Base-by-base conservation (phyloP, 1,284 basidiomycete genomes). In the Puccinia polysora region DNA sequence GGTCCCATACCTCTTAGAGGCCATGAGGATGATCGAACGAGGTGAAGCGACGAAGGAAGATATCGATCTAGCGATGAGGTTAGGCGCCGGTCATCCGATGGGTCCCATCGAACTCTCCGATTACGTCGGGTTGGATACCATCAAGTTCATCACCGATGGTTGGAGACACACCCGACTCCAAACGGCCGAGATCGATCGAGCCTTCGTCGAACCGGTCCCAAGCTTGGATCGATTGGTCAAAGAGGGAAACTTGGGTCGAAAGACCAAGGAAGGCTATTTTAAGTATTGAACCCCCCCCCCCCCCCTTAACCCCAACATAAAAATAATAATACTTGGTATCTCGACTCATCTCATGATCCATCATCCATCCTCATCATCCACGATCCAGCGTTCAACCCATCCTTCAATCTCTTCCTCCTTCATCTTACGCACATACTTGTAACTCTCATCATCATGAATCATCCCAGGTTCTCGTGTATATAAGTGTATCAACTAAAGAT, bases 11-110 rank as follows among this genome's bases (percentile, higher is more conserved):
- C 49, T 65, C 38, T 45, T 70, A 47, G 84, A 85, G 77, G 83
- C 84, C 0, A 82, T 85, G 68, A 79, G 83, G 43, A 84, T 85
- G 81, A 80, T 84, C 23, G 84, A 85, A 77, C 81, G 84, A 36
- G 84, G 84, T 15, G 84, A 85, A 65, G 84, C 84, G 0, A 82
- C 83, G 8, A 78, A 82, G 14, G 81, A 84, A 78, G 84, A 85
- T 78, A 81, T 85, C 71, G 84, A 85, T 78, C 82, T 80, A 12
- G 84, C 84, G 43, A 85, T 85, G 84, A 84, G 85, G 79, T 81
- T 85, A 30, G 84, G 84, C 34, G 84, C 84, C 15, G 84, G 84
- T 77, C 76, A 75, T 52, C 78, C 79, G 6, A 79, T 82, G 77
- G 80, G 84, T 75, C 84, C 84, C 30, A 82, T 85, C 76, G 83